Evolutionary conservation across 805 yeast genomes (phyloP).

Genomic region (Zygosaccharomyces bisporus): DNA sequence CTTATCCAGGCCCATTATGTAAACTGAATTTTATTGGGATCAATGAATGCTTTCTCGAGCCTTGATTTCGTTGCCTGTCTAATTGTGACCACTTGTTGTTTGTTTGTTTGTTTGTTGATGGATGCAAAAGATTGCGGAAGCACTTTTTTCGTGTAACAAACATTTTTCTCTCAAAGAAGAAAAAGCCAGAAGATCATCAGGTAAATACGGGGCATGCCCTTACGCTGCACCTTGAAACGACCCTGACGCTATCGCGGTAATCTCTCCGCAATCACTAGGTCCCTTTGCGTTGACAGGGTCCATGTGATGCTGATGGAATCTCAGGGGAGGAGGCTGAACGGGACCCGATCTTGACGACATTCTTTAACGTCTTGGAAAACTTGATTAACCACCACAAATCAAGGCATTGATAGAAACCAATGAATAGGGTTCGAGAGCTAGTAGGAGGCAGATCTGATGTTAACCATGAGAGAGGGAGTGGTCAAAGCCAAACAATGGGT

Average conservation of each 20-base stretch:
- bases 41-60: background rate
- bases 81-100: background rate
- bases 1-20: constrained; percentile 25
- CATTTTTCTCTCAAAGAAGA: constrained; percentile 3
- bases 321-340: background rate
- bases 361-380: background rate
- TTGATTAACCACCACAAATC: background rate
- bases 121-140: constrained; percentile 1
- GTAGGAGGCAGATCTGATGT: constrained; percentile 9
- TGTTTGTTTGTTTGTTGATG: constrained; percentile 6
- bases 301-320: background rate
- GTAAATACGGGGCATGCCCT: background rate
- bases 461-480: background rate
- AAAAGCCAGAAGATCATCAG: background rate
- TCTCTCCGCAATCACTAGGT: background rate
- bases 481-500: background rate
- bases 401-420: background rate
- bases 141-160: constrained; percentile 4
- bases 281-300: background rate
- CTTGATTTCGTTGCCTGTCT: background rate
- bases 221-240: background rate
- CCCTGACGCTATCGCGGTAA: background rate
- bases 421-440: constrained; percentile 15
- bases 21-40: background rate
- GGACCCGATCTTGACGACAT: background rate